Evolutionary conservation across 108 stramenopile species (phyloP).

Genomic region (Aurantiochytrium sp.): DNA sequence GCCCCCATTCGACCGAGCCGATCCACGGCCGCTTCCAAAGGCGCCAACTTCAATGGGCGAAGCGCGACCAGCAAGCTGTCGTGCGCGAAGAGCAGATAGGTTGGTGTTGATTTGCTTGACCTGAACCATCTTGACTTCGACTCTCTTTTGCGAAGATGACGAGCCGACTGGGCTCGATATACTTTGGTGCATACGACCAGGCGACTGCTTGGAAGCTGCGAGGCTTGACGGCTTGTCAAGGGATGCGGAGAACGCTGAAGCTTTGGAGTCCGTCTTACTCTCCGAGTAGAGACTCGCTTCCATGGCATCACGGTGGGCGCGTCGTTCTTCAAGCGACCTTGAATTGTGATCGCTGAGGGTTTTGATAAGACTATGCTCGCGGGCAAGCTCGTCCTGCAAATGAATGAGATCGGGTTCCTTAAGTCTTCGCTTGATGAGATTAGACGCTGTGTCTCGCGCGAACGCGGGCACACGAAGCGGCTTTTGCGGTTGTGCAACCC

Average conservation of each 20-base stretch:
- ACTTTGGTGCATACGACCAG: too few species aligned
- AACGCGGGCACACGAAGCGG: not conserved
- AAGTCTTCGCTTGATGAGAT: not conserved
- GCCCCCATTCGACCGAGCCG: not conserved
- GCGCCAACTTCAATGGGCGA: not conserved
- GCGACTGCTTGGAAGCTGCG: not conserved
- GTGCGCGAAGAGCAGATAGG: not conserved
- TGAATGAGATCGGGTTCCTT: not conserved
- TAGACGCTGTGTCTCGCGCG: not conserved
- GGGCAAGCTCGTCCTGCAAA: not conserved
- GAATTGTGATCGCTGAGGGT: not conserved
- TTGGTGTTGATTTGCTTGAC: not conserved
- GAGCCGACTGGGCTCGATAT: not conserved
- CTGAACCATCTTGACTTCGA: not conserved
- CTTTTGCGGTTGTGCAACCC: not conserved
- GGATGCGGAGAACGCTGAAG: not conserved
- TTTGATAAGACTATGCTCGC: not conserved
- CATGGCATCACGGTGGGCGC: not conserved
- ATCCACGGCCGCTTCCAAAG: not conserved
- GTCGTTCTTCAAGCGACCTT: not conserved
- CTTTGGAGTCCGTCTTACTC: not conserved
- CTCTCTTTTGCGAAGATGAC: not conserved
- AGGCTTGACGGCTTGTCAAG: not conserved
- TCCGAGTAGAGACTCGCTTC: not conserved
- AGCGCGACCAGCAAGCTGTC: not conserved